A percentile compares a stretch with the other conserved stretches of the same genome.
These are phyloP conservation scores for maize (Zea mays) DNA, from an alignment of 176 grass and related monocot genomes.

Conservation along the genomic window DNA sequence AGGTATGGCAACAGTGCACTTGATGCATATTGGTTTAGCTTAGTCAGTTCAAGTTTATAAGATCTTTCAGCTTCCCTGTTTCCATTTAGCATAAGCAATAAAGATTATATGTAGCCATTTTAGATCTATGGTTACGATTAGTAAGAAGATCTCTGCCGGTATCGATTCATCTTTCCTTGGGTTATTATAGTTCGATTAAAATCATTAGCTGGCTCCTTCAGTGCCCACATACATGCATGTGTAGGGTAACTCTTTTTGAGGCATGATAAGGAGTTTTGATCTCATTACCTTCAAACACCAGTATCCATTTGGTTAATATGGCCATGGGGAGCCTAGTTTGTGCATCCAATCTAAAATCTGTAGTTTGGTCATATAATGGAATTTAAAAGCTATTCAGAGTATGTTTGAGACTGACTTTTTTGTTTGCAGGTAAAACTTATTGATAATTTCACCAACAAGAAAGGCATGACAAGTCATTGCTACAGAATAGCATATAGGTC, in stretches of 20 bases:
- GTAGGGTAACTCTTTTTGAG: not conserved
- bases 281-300: conserved; percentile 6
- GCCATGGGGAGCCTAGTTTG: not conserved
- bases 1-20: conserved; percentile 53
- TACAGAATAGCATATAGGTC: conserved; percentile 89
- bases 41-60: not conserved
- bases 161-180: not conserved
- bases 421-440: conserved; percentile 72
- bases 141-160: not conserved
- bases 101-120: not conserved
- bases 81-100: conserved; percentile 8
- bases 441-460: conserved; percentile 96
- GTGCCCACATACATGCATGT: conserved; percentile 3
- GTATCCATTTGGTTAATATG: not conserved
- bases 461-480: conserved; percentile 96
- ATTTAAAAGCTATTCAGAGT: not conserved
- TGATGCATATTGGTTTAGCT: not conserved
- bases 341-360: not conserved
- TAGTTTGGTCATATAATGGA: conserved; percentile 14
- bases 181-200: not conserved
- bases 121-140: not conserved
- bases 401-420: conserved; percentile 1
- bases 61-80: not conserved
- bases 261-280: conserved; percentile 2
- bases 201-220: not conserved